Evolutionary conservation across 2,329 filamentous ascomycete species (phyloP).

Genomic region (Cercospora citrullina): DNA sequence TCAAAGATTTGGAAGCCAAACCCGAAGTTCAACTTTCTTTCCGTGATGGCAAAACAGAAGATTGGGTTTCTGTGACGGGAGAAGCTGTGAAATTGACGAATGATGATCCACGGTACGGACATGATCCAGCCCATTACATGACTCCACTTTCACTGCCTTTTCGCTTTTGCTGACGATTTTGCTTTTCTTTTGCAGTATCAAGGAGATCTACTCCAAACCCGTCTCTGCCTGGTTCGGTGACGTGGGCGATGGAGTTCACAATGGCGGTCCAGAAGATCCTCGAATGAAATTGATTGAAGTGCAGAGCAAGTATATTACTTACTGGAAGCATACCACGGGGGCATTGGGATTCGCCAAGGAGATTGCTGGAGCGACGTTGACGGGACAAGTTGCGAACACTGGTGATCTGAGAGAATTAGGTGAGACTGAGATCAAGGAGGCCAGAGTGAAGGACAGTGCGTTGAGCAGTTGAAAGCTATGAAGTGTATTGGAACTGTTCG

Average conservation of each 20-base stretch:
- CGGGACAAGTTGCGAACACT: constrained; percentile 39
- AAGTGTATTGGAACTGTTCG: too few species aligned
- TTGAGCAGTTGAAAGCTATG: constrained; percentile 25
- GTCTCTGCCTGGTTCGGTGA: constrained; percentile 54
- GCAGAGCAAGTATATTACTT: constrained; percentile 33
- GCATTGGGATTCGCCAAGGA: constrained; percentile 37
- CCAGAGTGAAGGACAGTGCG: constrained; percentile 32
- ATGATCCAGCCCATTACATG: neutral
- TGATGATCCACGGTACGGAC: constrained; percentile 42
- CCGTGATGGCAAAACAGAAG: constrained; percentile 49
- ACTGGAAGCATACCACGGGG: constrained; percentile 37
- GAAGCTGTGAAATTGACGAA: constrained; percentile 45
- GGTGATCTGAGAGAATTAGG: constrained; percentile 38
- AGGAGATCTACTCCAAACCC: constrained; percentile 46
- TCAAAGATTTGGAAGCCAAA: constrained; percentile 48
- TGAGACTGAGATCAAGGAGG: constrained; percentile 37
- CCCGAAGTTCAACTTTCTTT: constrained; percentile 48
- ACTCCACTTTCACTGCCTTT: too few species aligned
- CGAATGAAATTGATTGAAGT: constrained; percentile 44
- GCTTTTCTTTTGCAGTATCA: constrained; percentile 38
- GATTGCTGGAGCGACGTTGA: constrained; percentile 35
- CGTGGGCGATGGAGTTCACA: constrained; percentile 51
- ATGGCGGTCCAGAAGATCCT: constrained; percentile 49
- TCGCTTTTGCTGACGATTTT: too few species aligned
- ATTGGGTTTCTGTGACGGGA: constrained; percentile 52